Evolutionary conservation across 495 filamentous ascomycete genomes (phyloP).

Genomic region (Amorphotheca resinae): DNA sequence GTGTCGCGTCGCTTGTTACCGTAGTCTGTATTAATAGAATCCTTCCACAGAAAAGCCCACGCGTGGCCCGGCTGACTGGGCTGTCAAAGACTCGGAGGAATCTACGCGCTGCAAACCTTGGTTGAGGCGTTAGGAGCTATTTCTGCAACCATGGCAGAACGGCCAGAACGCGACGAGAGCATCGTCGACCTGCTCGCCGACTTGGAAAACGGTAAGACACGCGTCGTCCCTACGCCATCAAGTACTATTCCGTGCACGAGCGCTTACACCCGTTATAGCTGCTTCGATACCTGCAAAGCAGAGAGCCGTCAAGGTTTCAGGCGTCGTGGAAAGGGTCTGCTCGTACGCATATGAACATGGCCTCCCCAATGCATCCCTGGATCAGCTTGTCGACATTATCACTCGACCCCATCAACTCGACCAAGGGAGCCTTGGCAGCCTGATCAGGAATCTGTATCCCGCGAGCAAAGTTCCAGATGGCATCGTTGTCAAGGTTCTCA

Average conservation of each 20-base stretch:
- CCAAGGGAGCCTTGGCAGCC: constrained; percentile 51
- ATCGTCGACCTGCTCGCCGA: constrained; percentile 1
- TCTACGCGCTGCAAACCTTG: too few species aligned
- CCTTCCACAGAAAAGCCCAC: too few species aligned
- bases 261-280: constrained; percentile 23
- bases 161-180: constrained; percentile 1
- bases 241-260: neutral
- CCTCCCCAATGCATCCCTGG: constrained; percentile 45
- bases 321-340: constrained; percentile 34
- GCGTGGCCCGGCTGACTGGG: too few species aligned
- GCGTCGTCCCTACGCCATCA: constrained; percentile 1
- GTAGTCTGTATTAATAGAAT: too few species aligned
- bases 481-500: constrained; percentile 53
- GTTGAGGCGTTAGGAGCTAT: too few species aligned
- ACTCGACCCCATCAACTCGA: constrained; percentile 57
- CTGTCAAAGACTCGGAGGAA: too few species aligned
- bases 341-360: constrained; percentile 52
- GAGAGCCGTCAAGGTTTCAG: constrained; percentile 30
- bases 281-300: constrained; percentile 37
- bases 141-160: neutral
- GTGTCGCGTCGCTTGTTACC: too few species aligned
- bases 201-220: constrained; percentile 9
- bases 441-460: constrained; percentile 70
- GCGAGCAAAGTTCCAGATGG: constrained; percentile 46
- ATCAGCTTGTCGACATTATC: constrained; percentile 52